These are phyloP conservation scores for Stachybotrys elegans DNA, from an alignment of 2,329 filamentous ascomycete species.

Conservation along the genomic window DNA sequence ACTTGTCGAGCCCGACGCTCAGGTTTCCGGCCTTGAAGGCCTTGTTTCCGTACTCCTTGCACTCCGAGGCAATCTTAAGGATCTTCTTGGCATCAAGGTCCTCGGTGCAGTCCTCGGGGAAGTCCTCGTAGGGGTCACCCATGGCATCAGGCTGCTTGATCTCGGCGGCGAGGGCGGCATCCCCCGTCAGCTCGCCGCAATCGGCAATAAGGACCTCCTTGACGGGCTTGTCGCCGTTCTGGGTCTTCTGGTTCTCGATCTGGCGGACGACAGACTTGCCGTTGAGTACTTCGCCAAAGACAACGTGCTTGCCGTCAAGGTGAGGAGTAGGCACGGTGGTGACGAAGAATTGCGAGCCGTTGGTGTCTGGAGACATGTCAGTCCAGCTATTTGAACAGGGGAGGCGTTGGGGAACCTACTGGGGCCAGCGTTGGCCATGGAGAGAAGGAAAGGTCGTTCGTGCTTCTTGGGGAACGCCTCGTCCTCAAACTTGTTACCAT, in stretches of 20 bases:
- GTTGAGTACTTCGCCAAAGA: constrained; percentile 89
- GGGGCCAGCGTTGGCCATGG: constrained; percentile 96
- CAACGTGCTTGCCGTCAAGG: constrained; percentile 93
- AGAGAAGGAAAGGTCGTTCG: constrained; percentile 86
- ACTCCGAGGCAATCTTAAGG: constrained; percentile 72
- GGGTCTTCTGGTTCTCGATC: constrained; percentile 78
- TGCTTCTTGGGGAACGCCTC: constrained; percentile 94
- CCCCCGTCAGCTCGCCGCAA: constrained; percentile 78
- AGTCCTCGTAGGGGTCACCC: constrained; percentile 93
- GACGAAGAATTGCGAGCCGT: constrained; percentile 97
- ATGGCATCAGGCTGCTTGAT: constrained; percentile 70
- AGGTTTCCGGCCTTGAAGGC: constrained; percentile 81
- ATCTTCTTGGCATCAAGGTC: constrained; percentile 62
- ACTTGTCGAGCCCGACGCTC: constrained; percentile 74
- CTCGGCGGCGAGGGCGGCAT: constrained; percentile 61
- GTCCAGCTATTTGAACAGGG: constrained; percentile 5
- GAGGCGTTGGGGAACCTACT: constrained; percentile 44
- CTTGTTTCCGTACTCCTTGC: constrained; percentile 89
- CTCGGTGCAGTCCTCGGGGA: constrained; percentile 73
- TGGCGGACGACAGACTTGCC: constrained; percentile 89
- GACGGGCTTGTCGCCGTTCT: constrained; percentile 70
- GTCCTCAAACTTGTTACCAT: constrained; percentile 94
- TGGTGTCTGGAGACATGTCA: constrained; percentile 59
- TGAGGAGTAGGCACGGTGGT: constrained; percentile 95
- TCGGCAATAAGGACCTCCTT: constrained; percentile 70